Percentiles rank a stretch among this genome's conserved stretches.
Evolutionary conservation across 805 yeast genomes (phyloP).

Genomic region (Pichia paraexigua): DNA sequence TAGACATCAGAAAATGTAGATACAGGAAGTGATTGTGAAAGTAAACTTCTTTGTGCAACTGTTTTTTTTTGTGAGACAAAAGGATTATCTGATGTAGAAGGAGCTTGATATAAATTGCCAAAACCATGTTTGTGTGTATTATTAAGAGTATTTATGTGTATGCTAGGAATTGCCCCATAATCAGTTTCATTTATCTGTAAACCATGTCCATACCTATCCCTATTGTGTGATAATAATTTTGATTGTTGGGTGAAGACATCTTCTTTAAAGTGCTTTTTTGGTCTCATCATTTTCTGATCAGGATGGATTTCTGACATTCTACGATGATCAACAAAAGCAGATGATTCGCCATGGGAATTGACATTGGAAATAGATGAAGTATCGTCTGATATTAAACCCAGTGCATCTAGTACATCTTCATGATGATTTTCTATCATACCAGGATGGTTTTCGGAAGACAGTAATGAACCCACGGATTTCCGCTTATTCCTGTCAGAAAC

Average conservation of each 20-base stretch:
- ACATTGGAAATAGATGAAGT: neutral
- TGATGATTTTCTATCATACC: neutral
- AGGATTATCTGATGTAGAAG: neutral
- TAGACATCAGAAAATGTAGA: slow-evolving; percentile 1
- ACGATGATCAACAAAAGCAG: slow-evolving; percentile 6
- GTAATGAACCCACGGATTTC: neutral
- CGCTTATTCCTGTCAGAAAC: neutral
- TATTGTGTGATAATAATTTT: neutral
- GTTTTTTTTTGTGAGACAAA: neutral
- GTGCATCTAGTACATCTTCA: slow-evolving; percentile 12
- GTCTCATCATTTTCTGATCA: slow-evolving; percentile 6
- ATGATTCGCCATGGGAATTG: neutral
- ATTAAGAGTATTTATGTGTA: neutral
- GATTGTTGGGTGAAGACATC: slow-evolving; percentile 7
- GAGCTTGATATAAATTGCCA: neutral
- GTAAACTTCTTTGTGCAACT: neutral
- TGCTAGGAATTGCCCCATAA: neutral
- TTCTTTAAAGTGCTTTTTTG: neutral
- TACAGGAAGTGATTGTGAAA: slow-evolving; percentile 6
- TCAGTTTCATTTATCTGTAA: neutral
- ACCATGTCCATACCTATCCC: slow-evolving; percentile 6
- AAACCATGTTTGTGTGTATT: neutral
- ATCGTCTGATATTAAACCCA: slow-evolving; percentile 11
- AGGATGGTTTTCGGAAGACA: neutral
- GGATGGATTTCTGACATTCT: neutral